These are phyloP conservation scores for Gymnopilus junonius DNA, from an alignment of 768 basidiomycete genomes.

Conservation along the genomic window DNA sequence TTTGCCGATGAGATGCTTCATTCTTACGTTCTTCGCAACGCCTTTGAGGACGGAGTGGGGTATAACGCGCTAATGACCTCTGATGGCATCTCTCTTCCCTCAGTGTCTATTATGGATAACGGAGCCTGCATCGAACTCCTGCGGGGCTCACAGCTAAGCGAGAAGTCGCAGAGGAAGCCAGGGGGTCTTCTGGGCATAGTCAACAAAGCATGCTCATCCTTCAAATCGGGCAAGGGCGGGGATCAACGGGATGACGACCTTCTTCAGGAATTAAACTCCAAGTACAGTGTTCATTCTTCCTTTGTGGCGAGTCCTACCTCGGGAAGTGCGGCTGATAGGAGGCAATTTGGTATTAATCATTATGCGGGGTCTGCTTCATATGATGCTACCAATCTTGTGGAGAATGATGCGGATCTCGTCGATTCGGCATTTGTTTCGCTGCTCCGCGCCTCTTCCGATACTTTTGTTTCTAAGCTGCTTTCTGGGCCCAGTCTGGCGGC, in stretches of 20 bases:
- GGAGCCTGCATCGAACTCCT: slow-evolving; percentile 84
- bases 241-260: slow-evolving; percentile 77
- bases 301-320: slow-evolving; percentile 62
- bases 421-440: slow-evolving; percentile 85
- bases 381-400: slow-evolving; percentile 69
- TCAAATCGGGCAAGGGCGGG: slow-evolving; percentile 77
- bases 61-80: slow-evolving; percentile 62
- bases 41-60: slow-evolving; percentile 73
- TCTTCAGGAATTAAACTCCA: slow-evolving; percentile 67
- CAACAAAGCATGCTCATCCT: slow-evolving; percentile 70
- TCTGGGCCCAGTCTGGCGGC: slow-evolving; percentile 84
- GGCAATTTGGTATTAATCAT: slow-evolving; percentile 85
- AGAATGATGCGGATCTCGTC: slow-evolving; percentile 75
- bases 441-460: slow-evolving; percentile 69
- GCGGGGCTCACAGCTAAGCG: slow-evolving; percentile 69
- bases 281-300: slow-evolving; percentile 76
- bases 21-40: slow-evolving; percentile 72
- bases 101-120: slow-evolving; percentile 79
- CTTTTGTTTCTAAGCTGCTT: slow-evolving; percentile 81
- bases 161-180: slow-evolving; percentile 72
- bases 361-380: slow-evolving; percentile 79
- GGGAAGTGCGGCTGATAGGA: slow-evolving; percentile 51
- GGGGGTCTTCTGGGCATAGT: slow-evolving; percentile 80
- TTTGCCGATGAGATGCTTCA: slow-evolving; percentile 85
- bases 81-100: slow-evolving; percentile 72